These are phyloP conservation scores for Sugiyamaella pinicola DNA, from an alignment of 1,139 yeast species.

Conservation along the genomic window DNA sequence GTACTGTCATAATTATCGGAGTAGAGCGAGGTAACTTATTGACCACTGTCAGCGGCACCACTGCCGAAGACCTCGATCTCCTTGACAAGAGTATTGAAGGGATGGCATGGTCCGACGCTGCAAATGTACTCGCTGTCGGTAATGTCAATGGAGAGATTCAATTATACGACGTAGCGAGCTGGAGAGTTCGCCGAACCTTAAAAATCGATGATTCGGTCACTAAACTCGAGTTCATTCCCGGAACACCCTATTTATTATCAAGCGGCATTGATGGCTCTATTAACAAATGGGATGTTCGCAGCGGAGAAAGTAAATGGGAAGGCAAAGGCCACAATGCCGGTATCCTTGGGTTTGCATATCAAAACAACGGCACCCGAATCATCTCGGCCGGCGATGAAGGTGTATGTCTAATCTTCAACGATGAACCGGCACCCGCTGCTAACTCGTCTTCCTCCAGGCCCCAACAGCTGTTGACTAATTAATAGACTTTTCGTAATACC, in stretches of 20 bases:
- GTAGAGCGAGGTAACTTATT: constrained; percentile 71
- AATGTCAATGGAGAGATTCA: constrained; percentile 84
- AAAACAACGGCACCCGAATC: constrained; percentile 65
- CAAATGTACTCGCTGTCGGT: constrained; percentile 74
- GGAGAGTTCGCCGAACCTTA: constrained; percentile 79
- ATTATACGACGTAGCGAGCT: constrained; percentile 77
- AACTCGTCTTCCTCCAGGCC: neutral
- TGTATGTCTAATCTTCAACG: constrained; percentile 73
- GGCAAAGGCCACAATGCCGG: constrained; percentile 96
- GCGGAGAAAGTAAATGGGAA: constrained; percentile 71
- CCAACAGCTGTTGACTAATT: constrained; percentile 11
- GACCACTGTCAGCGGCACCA: constrained; percentile 60
- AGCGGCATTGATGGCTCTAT: constrained; percentile 84
- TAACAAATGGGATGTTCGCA: constrained; percentile 86
- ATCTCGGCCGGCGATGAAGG: constrained; percentile 99
- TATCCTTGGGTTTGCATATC: constrained; percentile 74
- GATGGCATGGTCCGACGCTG: constrained; percentile 71
- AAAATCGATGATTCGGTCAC: constrained; percentile 82
- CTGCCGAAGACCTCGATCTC: constrained; percentile 61
- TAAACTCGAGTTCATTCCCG: constrained; percentile 64
- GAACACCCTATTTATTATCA: constrained; percentile 63
- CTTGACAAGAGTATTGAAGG: constrained; percentile 86
- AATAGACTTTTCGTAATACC: neutral
- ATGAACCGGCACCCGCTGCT: constrained; percentile 13
- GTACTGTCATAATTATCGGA: constrained; percentile 75